Conservation (phyloP, 1,139 yeast species). For the Blastobotrys niveus region DNA sequence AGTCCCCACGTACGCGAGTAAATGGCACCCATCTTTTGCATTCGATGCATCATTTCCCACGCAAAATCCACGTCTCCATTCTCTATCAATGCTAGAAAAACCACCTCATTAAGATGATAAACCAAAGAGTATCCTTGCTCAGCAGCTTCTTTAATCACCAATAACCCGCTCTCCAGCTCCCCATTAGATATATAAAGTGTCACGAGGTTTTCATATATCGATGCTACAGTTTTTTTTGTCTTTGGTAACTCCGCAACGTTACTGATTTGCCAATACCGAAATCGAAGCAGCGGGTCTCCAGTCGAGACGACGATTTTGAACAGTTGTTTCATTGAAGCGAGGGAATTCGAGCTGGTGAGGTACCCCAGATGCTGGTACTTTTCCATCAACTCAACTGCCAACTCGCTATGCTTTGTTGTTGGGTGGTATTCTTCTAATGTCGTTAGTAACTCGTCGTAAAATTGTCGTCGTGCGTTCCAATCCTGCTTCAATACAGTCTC, state of each 20-base stretch:
- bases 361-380: slow-evolving; percentile 13
- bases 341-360: slow-evolving; percentile 4
- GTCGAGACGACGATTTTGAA: slow-evolving; percentile 14
- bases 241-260: slow-evolving; percentile 5
- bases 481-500: slow-evolving; percentile 12
- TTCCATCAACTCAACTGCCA: slow-evolving; percentile 13
- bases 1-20: slow-evolving; percentile 35
- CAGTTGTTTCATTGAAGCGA: slow-evolving; percentile 14
- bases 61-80: slow-evolving; percentile 31
- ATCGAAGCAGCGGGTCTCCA: slow-evolving; percentile 17
- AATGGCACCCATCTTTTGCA: slow-evolving; percentile 22
- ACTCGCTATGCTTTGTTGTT: slow-evolving; percentile 14
- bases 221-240: background rate
- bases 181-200: slow-evolving; percentile 22
- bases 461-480: slow-evolving; percentile 2
- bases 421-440: slow-evolving; percentile 14
- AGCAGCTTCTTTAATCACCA: slow-evolving; percentile 25
- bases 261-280: slow-evolving; percentile 13
- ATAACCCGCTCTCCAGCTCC: slow-evolving; percentile 27
- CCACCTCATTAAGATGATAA: slow-evolving; percentile 26
- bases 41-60: slow-evolving; percentile 25
- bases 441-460: slow-evolving; percentile 7
- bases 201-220: slow-evolving; percentile 18
- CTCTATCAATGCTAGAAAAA: slow-evolving; percentile 27
- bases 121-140: slow-evolving; percentile 20